Evolutionary conservation across 2,329 filamentous ascomycete genomes (phyloP), one percentile per base, ranked within the genome.

Genomic region (Aspergillus eucalypticola): DNA sequence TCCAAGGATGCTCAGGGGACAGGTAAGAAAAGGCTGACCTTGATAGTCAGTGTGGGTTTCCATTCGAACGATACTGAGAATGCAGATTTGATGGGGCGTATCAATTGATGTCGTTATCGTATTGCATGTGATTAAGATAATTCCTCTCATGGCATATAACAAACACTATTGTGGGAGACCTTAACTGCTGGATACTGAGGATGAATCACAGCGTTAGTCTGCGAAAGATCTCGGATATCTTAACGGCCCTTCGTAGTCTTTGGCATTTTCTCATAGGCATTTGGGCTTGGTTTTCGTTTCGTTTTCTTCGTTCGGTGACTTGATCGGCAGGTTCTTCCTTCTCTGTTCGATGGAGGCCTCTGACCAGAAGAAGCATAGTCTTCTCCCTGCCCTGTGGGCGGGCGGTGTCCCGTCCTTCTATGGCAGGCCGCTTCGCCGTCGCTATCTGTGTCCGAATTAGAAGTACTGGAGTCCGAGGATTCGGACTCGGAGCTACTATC

Each of bases 401-500:
- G 58, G 27, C 39, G 58, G 60, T 50, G 64, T 32, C 25, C 46
- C 6, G 23, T 11, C 25, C 25, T 32, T 50, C 46, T 50, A 29
- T 32, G 23, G 15, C 25, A 32, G 25, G 5, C 46, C 25, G 17
- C 15, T 50, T 32, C 71, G 46, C 61, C 56, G 42, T 76, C 75
- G 29, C 71, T 74, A 44, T 79, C 77, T 13, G 77, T 78, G 52
- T 80, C 83, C 5, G 81, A 80, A n/a, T 81, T 77, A 11, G 81
- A 81, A 1, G 81, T 83, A 49, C 82, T 83, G 13, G 86, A 87
- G 21, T 82, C 83, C 13, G 76, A 75, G 13, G 77, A 77, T 46
- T 79, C 76, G 8, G 77, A 79, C 66, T 81, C 79, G n/a, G 77
- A 79, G 60, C 89, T 92, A 32, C 90, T 95, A 75, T 98, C 94